Evolutionary conservation across 306 rosid species (phyloP).

Genomic region (Pyrus betulifolia): DNA sequence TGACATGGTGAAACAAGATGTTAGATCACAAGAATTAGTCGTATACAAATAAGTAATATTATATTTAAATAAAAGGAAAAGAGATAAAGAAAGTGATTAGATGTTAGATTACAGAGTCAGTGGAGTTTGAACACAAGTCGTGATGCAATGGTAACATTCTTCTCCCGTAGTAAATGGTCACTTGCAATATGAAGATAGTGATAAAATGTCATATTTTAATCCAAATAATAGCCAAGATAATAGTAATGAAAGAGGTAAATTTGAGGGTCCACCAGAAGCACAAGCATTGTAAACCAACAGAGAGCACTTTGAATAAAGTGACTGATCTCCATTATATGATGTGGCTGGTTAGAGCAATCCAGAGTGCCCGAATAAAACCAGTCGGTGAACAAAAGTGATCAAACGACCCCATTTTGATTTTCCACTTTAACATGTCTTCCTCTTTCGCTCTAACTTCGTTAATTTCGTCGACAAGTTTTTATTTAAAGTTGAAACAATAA

Average conservation of each 20-base stretch:
- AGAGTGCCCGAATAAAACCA: slow-evolving; percentile 23
- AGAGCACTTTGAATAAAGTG: slow-evolving; percentile 24
- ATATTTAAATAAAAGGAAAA: too few species aligned
- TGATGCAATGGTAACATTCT: too few species aligned
- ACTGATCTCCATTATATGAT: slow-evolving; percentile 6
- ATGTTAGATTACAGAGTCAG: too few species aligned
- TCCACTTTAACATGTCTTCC: not conserved
- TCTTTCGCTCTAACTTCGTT: not conserved
- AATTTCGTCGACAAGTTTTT: too few species aligned
- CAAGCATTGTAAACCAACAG: slow-evolving; percentile 10
- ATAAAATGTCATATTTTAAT: not conserved
- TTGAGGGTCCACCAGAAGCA: not conserved
- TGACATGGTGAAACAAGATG: not conserved
- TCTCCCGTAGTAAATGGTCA: rapidly evolving
- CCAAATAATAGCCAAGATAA: not conserved
- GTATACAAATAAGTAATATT: not conserved
- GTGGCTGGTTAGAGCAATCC: slow-evolving; percentile 6
- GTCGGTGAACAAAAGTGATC: slow-evolving; percentile 10
- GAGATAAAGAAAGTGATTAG: too few species aligned
- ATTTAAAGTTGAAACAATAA: too few species aligned
- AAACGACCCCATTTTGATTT: slow-evolving; percentile 8
- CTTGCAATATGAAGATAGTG: too few species aligned
- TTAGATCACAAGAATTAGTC: not conserved
- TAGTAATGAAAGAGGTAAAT: not conserved
- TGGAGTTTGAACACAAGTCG: rapidly evolving